Conservation (phyloP, 306 rosid species). For the Vigna nakashimae region DNA sequence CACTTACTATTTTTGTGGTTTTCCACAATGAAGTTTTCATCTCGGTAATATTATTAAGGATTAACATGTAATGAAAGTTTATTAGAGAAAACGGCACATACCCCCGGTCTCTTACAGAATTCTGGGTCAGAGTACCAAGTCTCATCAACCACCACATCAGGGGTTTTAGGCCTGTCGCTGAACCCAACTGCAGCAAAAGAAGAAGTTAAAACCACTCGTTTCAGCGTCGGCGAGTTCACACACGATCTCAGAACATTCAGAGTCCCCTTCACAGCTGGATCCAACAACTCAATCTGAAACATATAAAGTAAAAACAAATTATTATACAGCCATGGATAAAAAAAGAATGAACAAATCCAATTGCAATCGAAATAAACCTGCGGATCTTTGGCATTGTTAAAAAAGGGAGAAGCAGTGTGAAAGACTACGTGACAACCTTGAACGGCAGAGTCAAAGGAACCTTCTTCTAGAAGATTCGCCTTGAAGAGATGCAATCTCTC, state of each 20-base stretch:
- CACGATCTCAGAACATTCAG: constrained; percentile 52
- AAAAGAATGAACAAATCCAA: background rate
- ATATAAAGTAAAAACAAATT: background rate
- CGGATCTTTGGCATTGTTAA: constrained; percentile 35
- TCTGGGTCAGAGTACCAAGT: constrained; percentile 51
- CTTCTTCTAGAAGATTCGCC: constrained; percentile 49
- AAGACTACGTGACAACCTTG: background rate
- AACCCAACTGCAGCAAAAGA: constrained; percentile 12
- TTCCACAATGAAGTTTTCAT: too few relatives aligned
- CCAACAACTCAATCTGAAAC: constrained; percentile 45
- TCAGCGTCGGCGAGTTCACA: constrained; percentile 41
- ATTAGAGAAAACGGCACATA: background rate
- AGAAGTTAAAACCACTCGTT: constrained; percentile 47
- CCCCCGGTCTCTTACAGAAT: constrained; percentile 28
- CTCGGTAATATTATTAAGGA: too few relatives aligned
- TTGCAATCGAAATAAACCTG: constrained; percentile 38
- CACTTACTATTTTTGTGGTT: too few relatives aligned
- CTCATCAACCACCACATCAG: constrained; percentile 44
- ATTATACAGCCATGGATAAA: background rate
- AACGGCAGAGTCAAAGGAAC: constrained; percentile 46
- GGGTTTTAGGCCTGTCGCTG: constrained; percentile 43
- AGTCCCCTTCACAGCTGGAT: constrained; percentile 49
- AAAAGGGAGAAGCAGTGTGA: constrained; percentile 47
- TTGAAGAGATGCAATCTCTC: constrained; percentile 52
- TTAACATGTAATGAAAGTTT: too few relatives aligned